These are phyloP conservation scores for Rhododendron mucronatum DNA, from an alignment of 148 eudicot genomes.

Conservation along the genomic window DNA sequence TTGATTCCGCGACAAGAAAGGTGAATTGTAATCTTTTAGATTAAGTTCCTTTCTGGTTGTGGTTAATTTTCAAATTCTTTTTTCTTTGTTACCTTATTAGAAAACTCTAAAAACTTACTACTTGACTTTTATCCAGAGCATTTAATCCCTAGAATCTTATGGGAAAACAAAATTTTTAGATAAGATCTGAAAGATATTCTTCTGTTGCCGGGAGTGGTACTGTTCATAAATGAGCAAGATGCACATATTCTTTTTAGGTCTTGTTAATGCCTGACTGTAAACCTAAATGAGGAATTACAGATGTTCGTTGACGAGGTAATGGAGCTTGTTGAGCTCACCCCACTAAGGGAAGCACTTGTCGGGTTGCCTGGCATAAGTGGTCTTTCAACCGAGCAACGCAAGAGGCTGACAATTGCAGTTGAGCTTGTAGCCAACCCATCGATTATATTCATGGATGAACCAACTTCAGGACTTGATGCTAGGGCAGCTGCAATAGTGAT, in stretches of 20 bases:
- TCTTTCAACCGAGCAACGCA: slow-evolving; percentile 67
- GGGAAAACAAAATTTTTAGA: not conserved
- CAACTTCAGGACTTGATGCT: slow-evolving; percentile 69
- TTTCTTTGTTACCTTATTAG: not conserved
- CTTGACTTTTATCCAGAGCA: not conserved
- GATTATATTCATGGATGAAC: slow-evolving; percentile 67
- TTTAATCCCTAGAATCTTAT: not conserved
- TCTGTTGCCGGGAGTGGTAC: not conserved
- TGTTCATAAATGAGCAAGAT: not conserved
- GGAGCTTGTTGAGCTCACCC: slow-evolving; percentile 64
- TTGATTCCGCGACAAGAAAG: slow-evolving; percentile 50
- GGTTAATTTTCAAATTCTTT: not conserved
- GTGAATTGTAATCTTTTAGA: slow-evolving; percentile 21
- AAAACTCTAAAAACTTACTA: not conserved
- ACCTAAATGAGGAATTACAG: not conserved
- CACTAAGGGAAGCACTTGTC: slow-evolving; percentile 48
- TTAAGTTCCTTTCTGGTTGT: not conserved
- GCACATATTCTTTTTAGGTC: not conserved
- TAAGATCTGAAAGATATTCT: not conserved
- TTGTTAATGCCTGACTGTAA: not conserved
- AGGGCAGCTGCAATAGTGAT: slow-evolving; percentile 81
- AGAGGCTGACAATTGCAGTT: slow-evolving; percentile 61
- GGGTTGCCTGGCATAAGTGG: slow-evolving; percentile 69
- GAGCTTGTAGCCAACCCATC: slow-evolving; percentile 76
- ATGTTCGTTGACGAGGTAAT: slow-evolving; percentile 65